Conservation (phyloP, 139 green algal genomes). For the Pleodorina starrii region DNA sequence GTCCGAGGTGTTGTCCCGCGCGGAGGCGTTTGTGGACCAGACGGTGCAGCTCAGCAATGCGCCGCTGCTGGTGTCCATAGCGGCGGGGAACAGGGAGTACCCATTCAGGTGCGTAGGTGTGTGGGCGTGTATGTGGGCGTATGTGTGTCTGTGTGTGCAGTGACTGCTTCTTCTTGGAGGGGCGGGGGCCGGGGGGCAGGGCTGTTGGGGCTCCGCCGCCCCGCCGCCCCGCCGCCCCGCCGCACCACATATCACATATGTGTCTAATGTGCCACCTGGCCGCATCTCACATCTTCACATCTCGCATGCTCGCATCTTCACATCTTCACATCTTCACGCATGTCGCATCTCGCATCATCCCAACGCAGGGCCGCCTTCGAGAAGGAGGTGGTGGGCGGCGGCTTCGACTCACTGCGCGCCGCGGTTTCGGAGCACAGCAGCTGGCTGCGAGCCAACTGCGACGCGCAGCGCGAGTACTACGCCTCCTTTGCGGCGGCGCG, state of each 20-base stretch:
- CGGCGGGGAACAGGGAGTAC: slow-evolving; percentile 36
- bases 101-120: slow-evolving; percentile 33
- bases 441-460: slow-evolving; percentile 88
- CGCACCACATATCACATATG: not conserved
- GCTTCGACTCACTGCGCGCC: slow-evolving; percentile 22
- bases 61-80: slow-evolving; percentile 62
- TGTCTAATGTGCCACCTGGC: no score
- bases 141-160: no score
- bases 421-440: slow-evolving; percentile 76
- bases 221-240: no score
- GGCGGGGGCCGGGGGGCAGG: not conserved
- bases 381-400: slow-evolving; percentile 46
- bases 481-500: slow-evolving; percentile 28
- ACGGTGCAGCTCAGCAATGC: slow-evolving; percentile 85
- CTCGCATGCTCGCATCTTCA: not conserved
- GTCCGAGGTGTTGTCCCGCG: slow-evolving; percentile 57
- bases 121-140: no score
- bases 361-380: slow-evolving; percentile 36
- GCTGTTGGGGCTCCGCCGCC: no score
- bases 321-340: not conserved
- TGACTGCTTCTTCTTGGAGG: no score
- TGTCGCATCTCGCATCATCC: not conserved
- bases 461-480: slow-evolving; percentile 81
- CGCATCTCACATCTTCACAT: not conserved
- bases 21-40: slow-evolving; percentile 75